A percentile compares a stretch with the other conserved stretches of the same genome.
Conservation (phyloP, 1,284 basidiomycete genomes). For the Stygiomarasmius scandens region DNA sequence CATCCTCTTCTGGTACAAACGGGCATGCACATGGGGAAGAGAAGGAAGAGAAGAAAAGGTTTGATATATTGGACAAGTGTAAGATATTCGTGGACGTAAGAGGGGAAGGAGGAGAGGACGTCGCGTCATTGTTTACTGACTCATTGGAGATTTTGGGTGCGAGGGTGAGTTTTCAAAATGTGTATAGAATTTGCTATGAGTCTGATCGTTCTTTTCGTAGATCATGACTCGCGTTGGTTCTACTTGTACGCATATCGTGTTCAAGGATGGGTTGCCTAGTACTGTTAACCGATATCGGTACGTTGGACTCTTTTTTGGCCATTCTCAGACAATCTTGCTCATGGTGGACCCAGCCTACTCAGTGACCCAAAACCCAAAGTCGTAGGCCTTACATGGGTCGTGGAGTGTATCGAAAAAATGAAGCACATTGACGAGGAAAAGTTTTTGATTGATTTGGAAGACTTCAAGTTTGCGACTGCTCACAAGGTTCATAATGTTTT, state of each 20-base stretch:
- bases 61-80: constrained; percentile 69
- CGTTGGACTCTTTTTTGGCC: constrained; percentile 19
- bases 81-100: constrained; percentile 88
- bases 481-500: constrained; percentile 63
- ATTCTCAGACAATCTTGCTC: background rate
- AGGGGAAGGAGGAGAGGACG: constrained; percentile 86
- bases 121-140: constrained; percentile 80
- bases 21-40: too few relatives aligned
- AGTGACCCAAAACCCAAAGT: constrained; percentile 74
- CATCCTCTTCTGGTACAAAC: background rate
- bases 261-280: constrained; percentile 82
- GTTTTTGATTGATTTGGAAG: constrained; percentile 71
- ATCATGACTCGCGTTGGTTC: constrained; percentile 67
- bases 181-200: background rate
- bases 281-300: constrained; percentile 79
- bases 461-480: constrained; percentile 64
- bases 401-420: constrained; percentile 78
- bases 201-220: constrained; percentile 33
- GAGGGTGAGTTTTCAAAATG: constrained; percentile 60
- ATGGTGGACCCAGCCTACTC: constrained; percentile 45
- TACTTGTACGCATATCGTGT: constrained; percentile 88
- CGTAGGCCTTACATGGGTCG: constrained; percentile 92
- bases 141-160: constrained; percentile 85
- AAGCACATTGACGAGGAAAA: constrained; percentile 65
- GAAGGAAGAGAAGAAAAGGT: constrained; percentile 16